Evolutionary conservation across 257 asterid species (phyloP), one percentile per base, ranked within the genome.

Genomic region (Capsicum pubescens): DNA sequence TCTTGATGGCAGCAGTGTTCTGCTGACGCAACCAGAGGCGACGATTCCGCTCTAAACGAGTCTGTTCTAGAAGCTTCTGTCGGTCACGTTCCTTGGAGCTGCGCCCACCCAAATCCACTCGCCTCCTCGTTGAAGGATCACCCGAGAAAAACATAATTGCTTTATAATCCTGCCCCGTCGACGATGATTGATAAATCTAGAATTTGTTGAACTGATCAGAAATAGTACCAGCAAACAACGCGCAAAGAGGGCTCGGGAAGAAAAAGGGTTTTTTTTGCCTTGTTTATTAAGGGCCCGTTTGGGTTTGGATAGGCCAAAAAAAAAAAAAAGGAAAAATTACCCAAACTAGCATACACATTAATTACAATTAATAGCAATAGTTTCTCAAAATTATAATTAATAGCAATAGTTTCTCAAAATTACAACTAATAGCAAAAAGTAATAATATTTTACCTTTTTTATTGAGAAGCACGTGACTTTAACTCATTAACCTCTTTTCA

Each of bases 101-200:
- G 86, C 99, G 97, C 55, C 99, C 99, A 56, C 99, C 98, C 80
- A 95, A 95, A 94, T 95, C 97, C 84, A 95, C 99, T 82, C 99
- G 98, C 83, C 93, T 95, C 66, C 96, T 85, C 71, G 91, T 90
- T 64, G 98, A 89, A 64, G 98, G 93, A 92, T 95, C 98, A 69
- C 99, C 98, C 17, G 94, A 78, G 92, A 95, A 95, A 87, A 92
- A 95, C 99, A 95, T 95, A 59, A 46, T 26, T 12, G 17, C 39
- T n/a, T 60, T 60, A 74, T 48, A 3, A 13, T 50, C 14, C 48
- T 52, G 60, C 19, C 61, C 59, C n/a, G n/a, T 72, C 17, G 80
- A 42, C 59, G 80, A 26, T 52, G 81, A 52, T 76, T 14, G 63
- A 76, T 52, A 26, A 21, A 76, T 76, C 81, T 3, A 52, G 81